Percentiles rank a stretch among this genome's conserved stretches.
phyloP scores from a whole-genome alignment of 2,329 filamentous ascomycete genomes.

The Colletotrichum magnum region DNA sequence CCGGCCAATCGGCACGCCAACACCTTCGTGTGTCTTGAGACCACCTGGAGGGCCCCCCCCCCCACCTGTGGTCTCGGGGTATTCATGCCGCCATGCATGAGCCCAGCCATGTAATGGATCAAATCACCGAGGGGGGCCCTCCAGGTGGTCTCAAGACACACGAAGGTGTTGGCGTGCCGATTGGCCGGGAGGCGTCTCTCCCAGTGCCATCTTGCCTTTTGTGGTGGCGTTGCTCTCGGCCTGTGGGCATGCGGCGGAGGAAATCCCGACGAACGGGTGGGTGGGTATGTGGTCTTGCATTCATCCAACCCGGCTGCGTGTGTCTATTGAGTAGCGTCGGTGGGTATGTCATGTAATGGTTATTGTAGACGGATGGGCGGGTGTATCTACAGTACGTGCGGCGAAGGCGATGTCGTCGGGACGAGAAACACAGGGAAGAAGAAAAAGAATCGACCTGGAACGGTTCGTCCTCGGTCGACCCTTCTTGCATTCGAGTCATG shows the following conservation, averaged over 20 bases:
- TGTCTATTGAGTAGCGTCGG: too few relatives aligned
- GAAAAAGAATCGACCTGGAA: neutral
- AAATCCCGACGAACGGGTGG: conserved; percentile 7
- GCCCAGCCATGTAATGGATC: neutral
- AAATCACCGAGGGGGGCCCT: neutral
- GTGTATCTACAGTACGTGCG: too few relatives aligned
- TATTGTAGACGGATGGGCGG: too few relatives aligned
- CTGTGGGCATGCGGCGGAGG: neutral
- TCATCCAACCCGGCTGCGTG: too few relatives aligned
- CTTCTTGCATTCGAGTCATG: neutral
- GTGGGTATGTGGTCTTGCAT: neutral
- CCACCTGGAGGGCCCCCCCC: too few relatives aligned
- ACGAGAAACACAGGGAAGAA: conserved; percentile 5
- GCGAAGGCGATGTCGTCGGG: neutral
- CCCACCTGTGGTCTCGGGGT: neutral
- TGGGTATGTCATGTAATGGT: too few relatives aligned
- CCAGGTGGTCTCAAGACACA: too few relatives aligned
- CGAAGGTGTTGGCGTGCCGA: neutral
- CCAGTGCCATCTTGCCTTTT: neutral
- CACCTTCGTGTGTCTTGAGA: too few relatives aligned
- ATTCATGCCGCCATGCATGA: neutral
- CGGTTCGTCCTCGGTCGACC: neutral
- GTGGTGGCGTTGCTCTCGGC: neutral
- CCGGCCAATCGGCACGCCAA: too few relatives aligned
- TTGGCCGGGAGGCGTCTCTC: neutral